Evolutionary conservation across 441 rosid species (phyloP).

Genomic region (Corymbia calophylla): DNA sequence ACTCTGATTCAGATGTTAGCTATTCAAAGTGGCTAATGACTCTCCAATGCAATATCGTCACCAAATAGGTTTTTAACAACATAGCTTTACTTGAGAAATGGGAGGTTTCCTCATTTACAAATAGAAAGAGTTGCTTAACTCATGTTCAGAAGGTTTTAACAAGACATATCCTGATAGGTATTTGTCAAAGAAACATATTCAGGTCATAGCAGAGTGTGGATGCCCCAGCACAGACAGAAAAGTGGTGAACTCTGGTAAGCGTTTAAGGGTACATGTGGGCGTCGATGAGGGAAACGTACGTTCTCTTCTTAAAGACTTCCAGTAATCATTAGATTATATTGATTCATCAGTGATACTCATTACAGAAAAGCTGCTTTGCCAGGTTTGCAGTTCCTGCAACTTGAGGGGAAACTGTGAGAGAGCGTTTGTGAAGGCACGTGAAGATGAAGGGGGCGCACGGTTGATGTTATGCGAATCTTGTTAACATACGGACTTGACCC

Average conservation of each 20-base stretch:
- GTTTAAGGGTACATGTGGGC: conserved; percentile 60
- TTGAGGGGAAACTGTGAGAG: conserved; percentile 86
- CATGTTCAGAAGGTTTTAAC: not conserved
- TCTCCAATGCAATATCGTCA: not conserved
- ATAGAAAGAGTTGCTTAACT: not conserved
- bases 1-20: not conserved
- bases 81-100: not conserved
- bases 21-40: not conserved
- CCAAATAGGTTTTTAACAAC: not conserved
- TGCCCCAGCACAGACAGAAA: conserved; percentile 79
- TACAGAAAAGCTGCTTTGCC: conserved; percentile 5
- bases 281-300: conserved; percentile 68
- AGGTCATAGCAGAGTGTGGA: conserved; percentile 49
- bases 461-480: conserved; percentile 77
- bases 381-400: conserved; percentile 86
- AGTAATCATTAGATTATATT: not conserved
- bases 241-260: conserved; percentile 85
- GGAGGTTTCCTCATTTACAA: not conserved
- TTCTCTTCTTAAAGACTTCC: not conserved
- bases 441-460: conserved; percentile 61
- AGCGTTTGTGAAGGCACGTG: conserved; percentile 56
- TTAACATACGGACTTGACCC: conserved; percentile 59
- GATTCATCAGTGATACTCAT: not conserved
- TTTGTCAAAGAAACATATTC: conserved; percentile 58
- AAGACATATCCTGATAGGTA: conserved; percentile 27